phyloP scores from a whole-genome alignment of 2,329 filamentous ascomycete species.

The Plectosphaerella cucumerina region DNA sequence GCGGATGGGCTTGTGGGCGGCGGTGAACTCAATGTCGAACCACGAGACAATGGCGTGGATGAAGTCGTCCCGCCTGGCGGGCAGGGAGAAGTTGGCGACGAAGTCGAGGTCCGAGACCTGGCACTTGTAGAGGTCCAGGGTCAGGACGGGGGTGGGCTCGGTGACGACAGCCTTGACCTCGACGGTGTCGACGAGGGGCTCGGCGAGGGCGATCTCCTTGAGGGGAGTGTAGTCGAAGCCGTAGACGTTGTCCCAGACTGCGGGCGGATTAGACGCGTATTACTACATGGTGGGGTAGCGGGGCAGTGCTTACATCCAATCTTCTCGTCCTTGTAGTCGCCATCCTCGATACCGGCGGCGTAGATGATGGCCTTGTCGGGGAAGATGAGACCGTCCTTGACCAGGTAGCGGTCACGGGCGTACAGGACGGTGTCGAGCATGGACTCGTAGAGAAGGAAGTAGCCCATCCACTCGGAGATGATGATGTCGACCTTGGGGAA shows the following conservation, averaged over 20 bases:
- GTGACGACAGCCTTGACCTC: slow-evolving; percentile 97
- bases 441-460: slow-evolving; percentile 97
- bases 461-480: slow-evolving; percentile 99
- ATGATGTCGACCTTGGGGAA: slow-evolving; percentile 98
- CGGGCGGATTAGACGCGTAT: not conserved
- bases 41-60: slow-evolving; percentile 94
- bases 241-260: slow-evolving; percentile 99
- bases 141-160: slow-evolving; percentile 79
- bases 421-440: slow-evolving; percentile 99
- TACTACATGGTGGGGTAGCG: no score
- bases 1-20: slow-evolving; percentile 94
- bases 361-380: slow-evolving; percentile 98
- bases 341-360: slow-evolving; percentile 94
- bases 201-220: slow-evolving; percentile 87
- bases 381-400: slow-evolving; percentile 87
- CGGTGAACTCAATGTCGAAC: slow-evolving; percentile 99
- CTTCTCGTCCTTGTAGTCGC: slow-evolving; percentile 99
- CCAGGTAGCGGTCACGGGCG: slow-evolving; percentile 87
- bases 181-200: slow-evolving; percentile 95
- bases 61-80: slow-evolving; percentile 83
- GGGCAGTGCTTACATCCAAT: slow-evolving; percentile 78
- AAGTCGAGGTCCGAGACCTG: slow-evolving; percentile 81
- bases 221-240: slow-evolving; percentile 95
- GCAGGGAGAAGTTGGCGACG: slow-evolving; percentile 70
- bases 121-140: slow-evolving; percentile 91